Base-by-base conservation (phyloP, 148 eudicot species). In the Rhododendron mucronatum region DNA sequence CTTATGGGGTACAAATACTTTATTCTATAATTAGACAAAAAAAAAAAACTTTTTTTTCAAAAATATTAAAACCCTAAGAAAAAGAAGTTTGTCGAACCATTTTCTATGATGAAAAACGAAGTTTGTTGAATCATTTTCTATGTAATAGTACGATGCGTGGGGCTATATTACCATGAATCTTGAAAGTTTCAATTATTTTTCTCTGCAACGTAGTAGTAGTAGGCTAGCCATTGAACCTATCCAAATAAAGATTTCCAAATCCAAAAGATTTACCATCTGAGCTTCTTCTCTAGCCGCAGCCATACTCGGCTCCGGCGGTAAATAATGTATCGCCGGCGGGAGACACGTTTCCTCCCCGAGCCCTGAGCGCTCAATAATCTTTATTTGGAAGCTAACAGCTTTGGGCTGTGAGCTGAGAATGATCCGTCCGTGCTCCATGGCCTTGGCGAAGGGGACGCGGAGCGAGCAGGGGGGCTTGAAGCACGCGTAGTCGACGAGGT, bases 401-500 rank as follows among this genome's bases (percentile, higher is more conserved):
- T 87, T 87, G 21, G 79, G 86, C 11, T 78, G 73, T 0, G 53
- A 23, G 20, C 50, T 26, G 11, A 83, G 21, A 16, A 82, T 61
- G 13, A 82, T 16, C 28, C 47, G 28, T 3, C 79, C 85, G 4
- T 83, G 86, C 13, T 87, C 88, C 61, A 84, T 39, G 85, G 71
- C 53, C 30, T 63, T 61, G 15, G 88, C 73, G 20, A 61, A 87
- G 16, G 84, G 86, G 8, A 73, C 69, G 5, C 88, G 78, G 28
- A 61, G 50, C 1, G 83, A 16, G 51, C 45, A 45, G 4, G 89
- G 87, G 1, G 89, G 87, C 61, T 88, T 82, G 87, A 82, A 88
- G 53, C 89, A 88, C 3, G 87, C 85, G 51, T 74, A 88, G 84
- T 88, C 89, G 8, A 85, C 89, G n/a, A 88, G 78, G 48, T 88